Evolutionary conservation across 768 basidiomycete genomes (phyloP), one percentile per base, ranked within the genome.

Genomic region (Tulasnella sp.): DNA sequence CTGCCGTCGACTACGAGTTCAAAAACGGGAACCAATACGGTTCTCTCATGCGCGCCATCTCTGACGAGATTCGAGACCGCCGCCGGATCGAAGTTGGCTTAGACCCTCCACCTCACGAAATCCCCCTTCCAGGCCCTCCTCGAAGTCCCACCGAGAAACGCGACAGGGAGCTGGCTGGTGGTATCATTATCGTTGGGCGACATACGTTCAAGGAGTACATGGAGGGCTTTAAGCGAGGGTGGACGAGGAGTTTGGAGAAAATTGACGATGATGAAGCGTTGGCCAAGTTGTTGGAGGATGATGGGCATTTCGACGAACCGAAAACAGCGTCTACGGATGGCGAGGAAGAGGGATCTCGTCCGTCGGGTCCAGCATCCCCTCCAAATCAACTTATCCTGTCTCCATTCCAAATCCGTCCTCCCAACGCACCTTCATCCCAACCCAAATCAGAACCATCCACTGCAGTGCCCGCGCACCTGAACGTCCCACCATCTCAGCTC

Each of bases 191-290:
- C 76, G 83, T 99, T 38, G 97, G 97, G 3, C 89, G 97, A 71
- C 89, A 93, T 42, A 92, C 94, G 0, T 87, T 97, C 83, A 99
- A 98, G 84, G 97, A 99, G 84, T 99, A 93, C 82, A 89, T 98
- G 89, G 87, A 90, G 74, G 97, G 97, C 2, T 81, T 98, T 54
- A 89, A 87, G 81, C 86, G 88, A 74, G 97, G 97, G 1, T 99
- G 93, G 93, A 89, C 91, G 25, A 90, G 90, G 37, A 85, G 89
- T 0, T 82, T 94, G 39, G 87, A 90, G 68, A 87, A 88, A 71
- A 84, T 91, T 73, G 92, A 93, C 81, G 83, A 85, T 42, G 94
- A 96, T 76, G 91, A 94, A 73, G 82, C 84, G 42, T 84, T 96
- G n/a, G 86, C 92, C 0, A 86, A 85, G 74, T 86, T 88, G 78